These are phyloP conservation scores for Simmondsia chinensis DNA, from an alignment of 148 eudicot genomes.

Conservation along the genomic window DNA sequence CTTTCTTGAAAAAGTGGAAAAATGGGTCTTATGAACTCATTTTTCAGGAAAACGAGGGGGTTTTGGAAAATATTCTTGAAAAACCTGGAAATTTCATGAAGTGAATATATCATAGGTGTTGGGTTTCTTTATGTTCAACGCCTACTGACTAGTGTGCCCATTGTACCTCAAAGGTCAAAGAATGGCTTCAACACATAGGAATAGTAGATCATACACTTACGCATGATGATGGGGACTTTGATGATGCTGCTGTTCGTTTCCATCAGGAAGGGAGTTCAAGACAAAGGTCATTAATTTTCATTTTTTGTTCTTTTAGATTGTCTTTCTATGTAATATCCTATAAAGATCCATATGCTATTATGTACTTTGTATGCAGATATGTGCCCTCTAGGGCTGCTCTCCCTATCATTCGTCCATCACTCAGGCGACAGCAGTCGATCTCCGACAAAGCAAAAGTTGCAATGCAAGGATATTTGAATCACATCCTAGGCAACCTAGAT, in stretches of 20 bases:
- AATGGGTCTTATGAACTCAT: too few relatives aligned
- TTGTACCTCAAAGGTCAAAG: constrained; percentile 24
- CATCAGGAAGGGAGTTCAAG: constrained; percentile 24
- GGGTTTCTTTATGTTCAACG: not conserved
- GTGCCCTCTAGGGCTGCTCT: constrained; percentile 40
- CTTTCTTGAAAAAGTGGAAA: too few relatives aligned
- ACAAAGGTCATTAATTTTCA: constrained; percentile 19
- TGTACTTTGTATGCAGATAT: constrained; percentile 15
- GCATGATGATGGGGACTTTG: constrained; percentile 36
- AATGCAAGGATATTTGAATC: constrained; percentile 43
- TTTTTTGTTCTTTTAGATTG: not conserved
- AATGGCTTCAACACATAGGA: constrained; percentile 39
- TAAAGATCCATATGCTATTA: not conserved
- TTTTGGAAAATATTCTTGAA: too few relatives aligned
- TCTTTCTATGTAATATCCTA: not conserved
- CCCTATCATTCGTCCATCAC: constrained; percentile 28
- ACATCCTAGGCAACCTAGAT: constrained; percentile 32
- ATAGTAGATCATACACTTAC: constrained; percentile 25
- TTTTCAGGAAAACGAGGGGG: too few relatives aligned
- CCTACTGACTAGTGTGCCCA: not conserved
- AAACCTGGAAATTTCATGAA: too few relatives aligned
- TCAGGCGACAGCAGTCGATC: constrained; percentile 31
- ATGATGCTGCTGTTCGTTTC: constrained; percentile 24
- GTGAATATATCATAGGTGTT: too few relatives aligned
- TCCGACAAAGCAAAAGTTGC: constrained; percentile 40